Evolutionary conservation across 371 early-diverging fungal species (phyloP).

Genomic region (Zancudomyces culisetae): DNA sequence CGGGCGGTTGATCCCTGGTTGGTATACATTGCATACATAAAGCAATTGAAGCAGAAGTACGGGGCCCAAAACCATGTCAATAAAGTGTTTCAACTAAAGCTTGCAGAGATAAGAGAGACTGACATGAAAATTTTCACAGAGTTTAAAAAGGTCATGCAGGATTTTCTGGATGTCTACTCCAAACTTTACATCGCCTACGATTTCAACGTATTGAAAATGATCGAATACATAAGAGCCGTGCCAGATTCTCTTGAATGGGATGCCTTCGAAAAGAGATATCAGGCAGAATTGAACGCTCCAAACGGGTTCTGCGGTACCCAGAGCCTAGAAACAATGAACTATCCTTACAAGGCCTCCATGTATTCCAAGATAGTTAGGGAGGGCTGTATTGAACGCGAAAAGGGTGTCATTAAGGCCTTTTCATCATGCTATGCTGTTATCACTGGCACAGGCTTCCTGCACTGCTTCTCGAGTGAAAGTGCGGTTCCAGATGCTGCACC

Average conservation of each 20-base stretch:
- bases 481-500: constrained; percentile 12
- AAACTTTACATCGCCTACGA: not conserved
- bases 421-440: constrained; percentile 11
- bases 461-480: constrained; percentile 12
- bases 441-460: constrained; percentile 14
- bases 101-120: too few species aligned
- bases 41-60: not conserved
- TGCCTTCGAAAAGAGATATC: not conserved
- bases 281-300: not conserved
- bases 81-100: too few species aligned
- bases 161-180: too few species aligned
- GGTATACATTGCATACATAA: not conserved
- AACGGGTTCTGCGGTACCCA: not conserved
- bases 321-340: constrained; percentile 1
- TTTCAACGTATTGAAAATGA: not conserved
- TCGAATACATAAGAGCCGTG: not conserved
- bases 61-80: not conserved
- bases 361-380: constrained; percentile 9
- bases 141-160: too few species aligned
- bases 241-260: not conserved
- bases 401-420: constrained; percentile 15
- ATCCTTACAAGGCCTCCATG: constrained; percentile 15
- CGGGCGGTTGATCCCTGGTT: not conserved
- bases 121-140: too few species aligned
- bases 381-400: constrained; percentile 17